phyloP scores from a whole-genome alignment of 2,329 filamentous ascomycete species.

The Venturia aucupariae region DNA sequence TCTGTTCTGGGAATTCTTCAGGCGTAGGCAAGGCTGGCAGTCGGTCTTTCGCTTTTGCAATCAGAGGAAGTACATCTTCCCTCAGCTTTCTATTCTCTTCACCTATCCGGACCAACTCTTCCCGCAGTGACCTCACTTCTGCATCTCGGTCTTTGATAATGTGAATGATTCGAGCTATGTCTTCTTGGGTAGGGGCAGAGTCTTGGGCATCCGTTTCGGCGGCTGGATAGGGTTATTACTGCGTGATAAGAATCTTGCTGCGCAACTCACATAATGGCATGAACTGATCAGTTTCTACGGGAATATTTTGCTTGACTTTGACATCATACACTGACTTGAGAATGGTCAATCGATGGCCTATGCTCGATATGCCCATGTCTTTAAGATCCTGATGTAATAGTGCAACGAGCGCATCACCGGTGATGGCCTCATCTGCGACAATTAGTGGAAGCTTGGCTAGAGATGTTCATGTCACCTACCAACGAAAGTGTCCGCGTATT shows the following conservation, averaged over 20 bases:
- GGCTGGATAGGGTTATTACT: slow-evolving; percentile 44
- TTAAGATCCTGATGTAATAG: slow-evolving; percentile 89
- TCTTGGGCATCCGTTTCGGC: slow-evolving; percentile 83
- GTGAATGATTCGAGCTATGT: slow-evolving; percentile 83
- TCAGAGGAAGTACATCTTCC: slow-evolving; percentile 83
- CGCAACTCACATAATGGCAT: slow-evolving; percentile 70
- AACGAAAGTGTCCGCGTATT: slow-evolving; percentile 76
- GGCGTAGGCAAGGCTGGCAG: slow-evolving; percentile 71
- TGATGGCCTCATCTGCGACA: slow-evolving; percentile 75
- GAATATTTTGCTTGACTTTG: slow-evolving; percentile 87
- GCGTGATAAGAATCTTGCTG: neutral
- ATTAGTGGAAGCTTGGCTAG: neutral
- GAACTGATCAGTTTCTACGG: slow-evolving; percentile 87
- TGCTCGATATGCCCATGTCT: slow-evolving; percentile 86
- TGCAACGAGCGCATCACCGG: slow-evolving; percentile 81
- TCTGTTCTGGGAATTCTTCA: slow-evolving; percentile 24
- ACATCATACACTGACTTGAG: slow-evolving; percentile 94
- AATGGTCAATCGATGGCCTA: slow-evolving; percentile 89
- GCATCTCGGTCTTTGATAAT: slow-evolving; percentile 80
- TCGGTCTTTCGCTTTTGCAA: slow-evolving; percentile 84
- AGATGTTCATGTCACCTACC: slow-evolving; percentile 46
- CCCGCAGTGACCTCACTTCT: slow-evolving; percentile 66
- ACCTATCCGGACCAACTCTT: slow-evolving; percentile 40
- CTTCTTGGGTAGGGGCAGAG: slow-evolving; percentile 79
- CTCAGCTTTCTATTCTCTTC: slow-evolving; percentile 83